These are phyloP conservation scores for Salix exigua DNA, from an alignment of 345 rosid genomes.

Conservation along the genomic window DNA sequence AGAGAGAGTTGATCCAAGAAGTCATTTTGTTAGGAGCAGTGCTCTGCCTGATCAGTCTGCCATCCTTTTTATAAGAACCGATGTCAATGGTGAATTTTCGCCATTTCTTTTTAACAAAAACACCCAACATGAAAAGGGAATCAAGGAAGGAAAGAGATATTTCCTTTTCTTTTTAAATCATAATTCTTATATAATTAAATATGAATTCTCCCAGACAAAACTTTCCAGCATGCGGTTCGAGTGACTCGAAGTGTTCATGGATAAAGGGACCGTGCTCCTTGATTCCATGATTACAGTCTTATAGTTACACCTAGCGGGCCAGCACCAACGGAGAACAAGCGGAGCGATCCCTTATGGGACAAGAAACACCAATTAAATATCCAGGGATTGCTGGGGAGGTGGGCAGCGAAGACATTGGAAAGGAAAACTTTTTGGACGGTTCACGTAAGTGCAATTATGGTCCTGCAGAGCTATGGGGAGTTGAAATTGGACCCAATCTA, in stretches of 20 bases:
- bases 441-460: background rate
- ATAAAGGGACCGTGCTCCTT: too few species aligned
- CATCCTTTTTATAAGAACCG: background rate
- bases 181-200: background rate
- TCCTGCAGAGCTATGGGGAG: background rate
- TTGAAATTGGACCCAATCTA: background rate
- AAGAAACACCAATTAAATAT: background rate
- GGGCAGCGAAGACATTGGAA: background rate
- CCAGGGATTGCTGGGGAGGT: background rate
- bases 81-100: too few species aligned
- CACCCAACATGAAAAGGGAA: too few species aligned
- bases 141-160: too few species aligned
- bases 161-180: too few species aligned
- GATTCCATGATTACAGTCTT: background rate
- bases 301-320: background rate
- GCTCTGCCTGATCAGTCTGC: background rate
- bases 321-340: background rate
- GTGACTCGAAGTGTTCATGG: background rate
- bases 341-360: background rate
- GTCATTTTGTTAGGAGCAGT: background rate
- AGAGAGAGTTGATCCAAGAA: background rate
- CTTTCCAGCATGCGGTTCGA: background rate
- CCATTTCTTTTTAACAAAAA: too few species aligned
- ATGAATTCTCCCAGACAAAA: background rate
- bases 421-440: background rate